These are phyloP conservation scores for Persicaria maculosa DNA, from an alignment of 148 eudicot species.

Conservation along the genomic window DNA sequence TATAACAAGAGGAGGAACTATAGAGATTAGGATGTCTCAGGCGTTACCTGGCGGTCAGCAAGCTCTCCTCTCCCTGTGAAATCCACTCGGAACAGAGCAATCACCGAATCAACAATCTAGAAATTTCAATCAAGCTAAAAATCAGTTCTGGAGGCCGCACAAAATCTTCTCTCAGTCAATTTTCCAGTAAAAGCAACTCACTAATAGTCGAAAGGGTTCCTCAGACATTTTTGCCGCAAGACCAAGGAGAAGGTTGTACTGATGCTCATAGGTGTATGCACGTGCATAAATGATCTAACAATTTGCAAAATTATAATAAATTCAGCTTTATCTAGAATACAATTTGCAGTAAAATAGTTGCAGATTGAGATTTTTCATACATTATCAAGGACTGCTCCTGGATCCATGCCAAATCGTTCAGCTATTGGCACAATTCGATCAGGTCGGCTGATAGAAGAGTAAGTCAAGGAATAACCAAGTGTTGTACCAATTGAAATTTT, in stretches of 20 bases:
- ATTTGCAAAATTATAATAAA: neutral
- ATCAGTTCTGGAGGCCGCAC: conserved; percentile 16
- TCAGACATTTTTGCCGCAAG: conserved; percentile 98
- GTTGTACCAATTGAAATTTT: neutral
- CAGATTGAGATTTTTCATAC: conserved; percentile 26
- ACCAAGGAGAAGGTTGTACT: conserved; percentile 89
- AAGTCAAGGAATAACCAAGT: conserved; percentile 24
- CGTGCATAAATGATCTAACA: conserved; percentile 93
- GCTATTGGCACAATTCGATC: conserved; percentile 96
- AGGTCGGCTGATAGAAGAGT: conserved; percentile 57
- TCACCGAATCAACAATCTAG: conserved; percentile 86
- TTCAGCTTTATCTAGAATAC: neutral
- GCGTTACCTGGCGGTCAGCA: conserved; percentile 85
- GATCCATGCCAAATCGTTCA: conserved; percentile 97
- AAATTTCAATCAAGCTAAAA: conserved; percentile 3
- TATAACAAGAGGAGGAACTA: neutral
- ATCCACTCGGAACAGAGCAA: conserved; percentile 93
- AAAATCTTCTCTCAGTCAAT: neutral
- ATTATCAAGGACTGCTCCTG: conserved; percentile 95
- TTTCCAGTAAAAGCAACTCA: conserved; percentile 22
- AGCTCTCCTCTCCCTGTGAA: conserved; percentile 97
- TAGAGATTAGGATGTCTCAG: neutral
- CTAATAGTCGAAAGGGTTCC: conserved; percentile 90
- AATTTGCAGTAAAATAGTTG: neutral
- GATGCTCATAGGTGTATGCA: conserved; percentile 98